phyloP scores from a whole-genome alignment of 2,329 filamentous ascomycete species.

The Calonectria pauciramosa region DNA sequence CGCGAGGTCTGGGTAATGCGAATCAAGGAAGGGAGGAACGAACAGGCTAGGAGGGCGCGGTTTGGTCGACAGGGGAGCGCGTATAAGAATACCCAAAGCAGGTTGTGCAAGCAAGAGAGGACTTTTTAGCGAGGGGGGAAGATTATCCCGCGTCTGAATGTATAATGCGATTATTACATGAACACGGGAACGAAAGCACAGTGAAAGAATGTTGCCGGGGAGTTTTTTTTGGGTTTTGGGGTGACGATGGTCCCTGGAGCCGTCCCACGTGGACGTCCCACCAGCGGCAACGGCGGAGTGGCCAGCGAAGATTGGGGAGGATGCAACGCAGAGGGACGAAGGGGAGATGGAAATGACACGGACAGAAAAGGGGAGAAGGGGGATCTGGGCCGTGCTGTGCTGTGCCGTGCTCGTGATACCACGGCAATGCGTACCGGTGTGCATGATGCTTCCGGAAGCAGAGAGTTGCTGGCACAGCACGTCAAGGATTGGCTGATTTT shows the following conservation, averaged over 20 bases:
- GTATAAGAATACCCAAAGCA: conserved; percentile 9
- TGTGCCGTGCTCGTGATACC: conserved; percentile 18
- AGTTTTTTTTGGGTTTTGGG: too few relatives aligned
- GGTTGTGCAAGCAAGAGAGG: not conserved
- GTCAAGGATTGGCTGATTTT: not conserved
- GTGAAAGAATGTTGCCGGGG: not conserved
- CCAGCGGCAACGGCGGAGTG: conserved; percentile 9
- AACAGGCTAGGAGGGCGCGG: not conserved
- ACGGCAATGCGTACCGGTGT: not conserved
- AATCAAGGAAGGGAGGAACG: conserved; percentile 13
- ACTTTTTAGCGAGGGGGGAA: not conserved
- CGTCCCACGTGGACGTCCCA: conserved; percentile 18
- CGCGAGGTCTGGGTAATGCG: conserved; percentile 16
- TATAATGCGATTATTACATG: conserved; percentile 26
- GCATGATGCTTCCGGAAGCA: conserved; percentile 6
- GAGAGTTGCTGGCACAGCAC: not conserved
- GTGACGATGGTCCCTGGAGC: not conserved
- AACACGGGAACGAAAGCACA: not conserved
- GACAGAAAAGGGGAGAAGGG: not conserved
- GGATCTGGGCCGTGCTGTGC: conserved; percentile 5
- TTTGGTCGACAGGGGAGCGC: conserved; percentile 1
- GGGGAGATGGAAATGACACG: conserved; percentile 10
- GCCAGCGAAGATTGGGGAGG: not conserved
- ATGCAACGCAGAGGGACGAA: not conserved
- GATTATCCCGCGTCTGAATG: conserved; percentile 10